A percentile compares a stretch with the other conserved stretches of the same genome.
phyloP scores from a whole-genome alignment of 208 protist species.

The Trichomonas tenax region DNA sequence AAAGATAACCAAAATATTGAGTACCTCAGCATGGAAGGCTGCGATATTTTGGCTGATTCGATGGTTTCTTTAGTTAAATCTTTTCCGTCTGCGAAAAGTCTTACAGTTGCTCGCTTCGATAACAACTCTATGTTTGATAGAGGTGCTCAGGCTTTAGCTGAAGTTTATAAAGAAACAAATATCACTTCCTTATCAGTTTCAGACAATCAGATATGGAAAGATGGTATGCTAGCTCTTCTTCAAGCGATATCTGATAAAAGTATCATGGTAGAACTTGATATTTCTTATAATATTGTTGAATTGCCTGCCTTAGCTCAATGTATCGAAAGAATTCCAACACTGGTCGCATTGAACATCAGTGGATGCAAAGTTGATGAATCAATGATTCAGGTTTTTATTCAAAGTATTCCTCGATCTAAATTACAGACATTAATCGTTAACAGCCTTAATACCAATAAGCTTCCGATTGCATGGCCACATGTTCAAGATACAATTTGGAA shows the following conservation, averaged over 20 bases:
- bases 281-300: constrained; percentile 8
- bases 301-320: background rate
- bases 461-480: constrained; percentile 12
- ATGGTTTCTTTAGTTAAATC: background rate
- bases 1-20: background rate
- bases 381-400: background rate
- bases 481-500: background rate
- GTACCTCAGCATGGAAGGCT: background rate
- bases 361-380: background rate
- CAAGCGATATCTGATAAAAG: background rate
- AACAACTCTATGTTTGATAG: background rate
- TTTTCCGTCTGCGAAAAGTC: background rate
- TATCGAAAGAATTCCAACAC: background rate
- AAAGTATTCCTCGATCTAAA: background rate
- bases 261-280: background rate
- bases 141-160: background rate
- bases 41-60: background rate
- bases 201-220: background rate
- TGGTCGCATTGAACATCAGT: background rate
- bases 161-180: background rate
- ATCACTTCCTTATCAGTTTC: background rate
- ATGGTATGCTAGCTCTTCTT: background rate
- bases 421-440: background rate
- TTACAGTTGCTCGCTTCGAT: background rate
- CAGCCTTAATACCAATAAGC: background rate